Evolutionary conservation across 305 asterid genomes (phyloP).

Genomic region (Fraxinus latifolia): DNA sequence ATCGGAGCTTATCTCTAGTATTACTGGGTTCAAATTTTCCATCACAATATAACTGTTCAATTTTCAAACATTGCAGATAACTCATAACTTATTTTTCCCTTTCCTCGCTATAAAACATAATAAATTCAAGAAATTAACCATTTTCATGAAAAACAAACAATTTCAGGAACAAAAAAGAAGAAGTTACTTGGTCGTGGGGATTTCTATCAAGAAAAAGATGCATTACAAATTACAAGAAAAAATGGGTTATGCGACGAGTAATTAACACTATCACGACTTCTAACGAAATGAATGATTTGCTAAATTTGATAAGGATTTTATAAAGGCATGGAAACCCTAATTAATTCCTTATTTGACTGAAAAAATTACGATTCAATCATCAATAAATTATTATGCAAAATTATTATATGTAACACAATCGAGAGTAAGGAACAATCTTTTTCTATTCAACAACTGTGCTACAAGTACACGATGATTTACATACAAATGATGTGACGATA

Average conservation of each 20-base stretch:
- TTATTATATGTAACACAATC: too few species aligned
- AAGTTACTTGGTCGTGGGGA: neutral
- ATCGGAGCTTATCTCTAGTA: constrained; percentile 78
- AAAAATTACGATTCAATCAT: too few species aligned
- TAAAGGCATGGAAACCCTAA: neutral
- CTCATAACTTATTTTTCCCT: neutral
- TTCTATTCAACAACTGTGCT: too few species aligned
- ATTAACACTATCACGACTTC: neutral
- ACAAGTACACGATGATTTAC: too few species aligned
- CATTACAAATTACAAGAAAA: neutral
- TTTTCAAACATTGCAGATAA: constrained; percentile 5
- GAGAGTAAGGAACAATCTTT: too few species aligned
- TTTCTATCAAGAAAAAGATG: neutral
- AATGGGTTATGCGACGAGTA: neutral
- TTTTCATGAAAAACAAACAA: neutral
- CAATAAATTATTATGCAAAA: too few species aligned
- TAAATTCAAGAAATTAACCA: neutral
- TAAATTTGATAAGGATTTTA: neutral
- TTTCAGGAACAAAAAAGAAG: neutral
- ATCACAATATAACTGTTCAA: constrained; percentile 23
- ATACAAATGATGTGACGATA: too few species aligned
- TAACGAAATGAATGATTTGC: neutral
- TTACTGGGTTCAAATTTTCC: constrained; percentile 38
- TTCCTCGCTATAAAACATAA: neutral
- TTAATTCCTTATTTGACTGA: too few species aligned